Conservation (phyloP, 139 green algal species). For the Haematococcus lacustris region DNA sequence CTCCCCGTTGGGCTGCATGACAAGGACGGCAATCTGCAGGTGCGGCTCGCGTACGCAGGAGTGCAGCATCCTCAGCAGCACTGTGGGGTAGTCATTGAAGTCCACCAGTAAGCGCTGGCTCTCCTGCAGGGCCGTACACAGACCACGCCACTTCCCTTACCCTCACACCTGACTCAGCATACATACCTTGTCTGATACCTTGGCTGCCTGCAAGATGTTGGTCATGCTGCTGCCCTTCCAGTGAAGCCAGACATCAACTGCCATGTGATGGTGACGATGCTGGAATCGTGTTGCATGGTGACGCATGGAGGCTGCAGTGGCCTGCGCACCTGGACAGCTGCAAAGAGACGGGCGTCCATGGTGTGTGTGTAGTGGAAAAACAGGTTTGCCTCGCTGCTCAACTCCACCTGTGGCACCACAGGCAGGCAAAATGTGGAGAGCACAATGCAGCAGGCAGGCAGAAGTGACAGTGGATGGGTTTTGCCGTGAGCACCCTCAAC, state of each 20-base stretch:
- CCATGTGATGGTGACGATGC: too few relatives aligned
- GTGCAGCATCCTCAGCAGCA: slow-evolving; percentile 58
- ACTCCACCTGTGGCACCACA: slow-evolving; percentile 44
- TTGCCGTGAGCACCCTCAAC: too few relatives aligned
- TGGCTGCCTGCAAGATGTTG: too few relatives aligned
- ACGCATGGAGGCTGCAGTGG: too few relatives aligned
- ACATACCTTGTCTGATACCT: too few relatives aligned
- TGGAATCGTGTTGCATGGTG: too few relatives aligned
- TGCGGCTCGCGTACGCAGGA: slow-evolving; percentile 54
- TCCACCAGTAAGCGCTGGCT: slow-evolving; percentile 63
- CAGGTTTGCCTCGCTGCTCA: slow-evolving; percentile 59
- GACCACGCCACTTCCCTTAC: too few relatives aligned
- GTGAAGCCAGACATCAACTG: too few relatives aligned
- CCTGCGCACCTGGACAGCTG: slow-evolving; percentile 31
- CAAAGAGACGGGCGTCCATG: slow-evolving; percentile 35
- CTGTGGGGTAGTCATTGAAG: slow-evolving; percentile 47
- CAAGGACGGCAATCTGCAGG: slow-evolving; percentile 45
- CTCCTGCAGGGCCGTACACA: slow-evolving; percentile 21
- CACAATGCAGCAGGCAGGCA: too few relatives aligned
- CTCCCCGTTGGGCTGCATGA: slow-evolving; percentile 47
- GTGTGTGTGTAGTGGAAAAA: slow-evolving; percentile 67
- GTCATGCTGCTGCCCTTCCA: too few relatives aligned
- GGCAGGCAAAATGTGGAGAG: slow-evolving; percentile 14
- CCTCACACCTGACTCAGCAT: too few relatives aligned
- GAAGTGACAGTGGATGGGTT: too few relatives aligned